phyloP scores from a whole-genome alignment of 176 grass and related monocot genomes.

The Lolium rigidum region DNA sequence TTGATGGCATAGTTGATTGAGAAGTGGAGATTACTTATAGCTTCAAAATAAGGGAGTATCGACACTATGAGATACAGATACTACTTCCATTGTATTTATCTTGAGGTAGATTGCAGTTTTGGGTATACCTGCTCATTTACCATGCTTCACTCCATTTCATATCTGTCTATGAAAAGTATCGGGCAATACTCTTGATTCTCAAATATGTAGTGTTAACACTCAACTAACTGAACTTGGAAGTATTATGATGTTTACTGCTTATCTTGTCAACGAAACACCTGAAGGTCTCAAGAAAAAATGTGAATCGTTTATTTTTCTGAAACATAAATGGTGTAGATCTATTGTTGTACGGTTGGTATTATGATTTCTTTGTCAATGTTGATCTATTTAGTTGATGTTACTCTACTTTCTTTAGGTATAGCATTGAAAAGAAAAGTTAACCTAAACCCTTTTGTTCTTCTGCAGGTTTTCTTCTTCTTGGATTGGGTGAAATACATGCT shows the following conservation, averaged over 20 bases:
- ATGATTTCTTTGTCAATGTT: neutral
- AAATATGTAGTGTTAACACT: neutral
- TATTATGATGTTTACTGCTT: constrained; percentile 1
- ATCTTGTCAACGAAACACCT: neutral
- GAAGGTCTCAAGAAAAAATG: too few relatives aligned
- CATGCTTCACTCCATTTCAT: neutral
- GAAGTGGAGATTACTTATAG: neutral
- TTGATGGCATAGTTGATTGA: neutral
- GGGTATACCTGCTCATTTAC: neutral
- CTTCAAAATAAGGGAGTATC: neutral
- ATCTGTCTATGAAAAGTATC: neutral
- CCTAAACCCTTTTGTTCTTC: constrained; percentile 39
- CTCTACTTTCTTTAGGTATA: constrained; percentile 17
- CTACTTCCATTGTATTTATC: neutral
- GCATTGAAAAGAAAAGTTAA: constrained; percentile 34
- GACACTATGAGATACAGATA: constrained; percentile 4
- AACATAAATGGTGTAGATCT: neutral
- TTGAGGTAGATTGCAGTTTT: constrained; percentile 6
- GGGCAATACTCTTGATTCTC: neutral
- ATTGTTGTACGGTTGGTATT: neutral
- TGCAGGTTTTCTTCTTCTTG: constrained; percentile 90
- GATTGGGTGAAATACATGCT: constrained; percentile 90
- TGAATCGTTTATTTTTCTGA: neutral
- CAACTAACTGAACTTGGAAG: neutral
- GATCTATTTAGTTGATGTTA: constrained; percentile 27